Evolutionary conservation across 1,139 yeast genomes (phyloP).

Genomic region (Candida labiduridarum): DNA sequence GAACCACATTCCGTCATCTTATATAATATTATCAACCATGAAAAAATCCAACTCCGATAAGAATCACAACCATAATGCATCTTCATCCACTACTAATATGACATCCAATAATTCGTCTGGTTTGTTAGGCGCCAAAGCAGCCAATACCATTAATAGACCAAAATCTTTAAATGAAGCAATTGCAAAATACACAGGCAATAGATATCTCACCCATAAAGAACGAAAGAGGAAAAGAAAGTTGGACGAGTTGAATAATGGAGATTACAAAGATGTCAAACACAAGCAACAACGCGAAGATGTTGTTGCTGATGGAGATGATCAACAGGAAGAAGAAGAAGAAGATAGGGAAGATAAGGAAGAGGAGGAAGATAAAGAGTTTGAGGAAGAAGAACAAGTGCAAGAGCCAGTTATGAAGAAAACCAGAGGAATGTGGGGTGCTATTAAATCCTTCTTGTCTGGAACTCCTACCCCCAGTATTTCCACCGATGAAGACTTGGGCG

Average conservation of each 20-base stretch:
- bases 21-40: constrained; percentile 37
- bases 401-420: constrained; percentile 11
- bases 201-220: constrained; percentile 45
- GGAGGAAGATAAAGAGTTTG: constrained; percentile 15
- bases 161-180: constrained; percentile 64
- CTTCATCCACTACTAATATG: background rate
- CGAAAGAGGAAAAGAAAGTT: constrained; percentile 30
- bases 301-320: constrained; percentile 15
- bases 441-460: constrained; percentile 7
- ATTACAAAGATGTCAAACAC: constrained; percentile 5
- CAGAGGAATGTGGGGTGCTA: constrained; percentile 11
- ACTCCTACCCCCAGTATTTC: constrained; percentile 10
- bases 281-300: background rate
- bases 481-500: constrained; percentile 17
- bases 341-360: constrained; percentile 9
- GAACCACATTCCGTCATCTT: constrained; percentile 13
- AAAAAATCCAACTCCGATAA: background rate
- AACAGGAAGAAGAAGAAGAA: constrained; percentile 17
- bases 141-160: constrained; percentile 32
- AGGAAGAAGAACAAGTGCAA: constrained; percentile 10
- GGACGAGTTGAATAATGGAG: constrained; percentile 6
- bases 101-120: background rate
- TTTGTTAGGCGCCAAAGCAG: background rate
- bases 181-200: constrained; percentile 59
- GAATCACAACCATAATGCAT: background rate